Evolutionary conservation across 2,329 filamentous ascomycete species (phyloP).

Genomic region (Aureobasidium zeae): DNA sequence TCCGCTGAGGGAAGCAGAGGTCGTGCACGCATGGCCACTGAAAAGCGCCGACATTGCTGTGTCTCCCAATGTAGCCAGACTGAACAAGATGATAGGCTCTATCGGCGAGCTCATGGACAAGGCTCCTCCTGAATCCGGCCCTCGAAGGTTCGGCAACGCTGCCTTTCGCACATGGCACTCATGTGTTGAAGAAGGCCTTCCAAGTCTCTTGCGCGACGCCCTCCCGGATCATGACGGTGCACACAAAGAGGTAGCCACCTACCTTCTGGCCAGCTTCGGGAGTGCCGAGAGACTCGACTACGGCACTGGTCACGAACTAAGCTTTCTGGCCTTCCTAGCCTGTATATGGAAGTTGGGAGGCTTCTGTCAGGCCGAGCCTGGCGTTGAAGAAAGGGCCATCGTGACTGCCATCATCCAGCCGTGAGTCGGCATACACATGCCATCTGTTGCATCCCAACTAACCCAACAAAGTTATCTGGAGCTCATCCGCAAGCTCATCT

Average conservation of each 20-base stretch:
- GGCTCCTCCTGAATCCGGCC: conserved; percentile 74
- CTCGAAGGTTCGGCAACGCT: conserved; percentile 82
- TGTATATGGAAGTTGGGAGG: conserved; percentile 83
- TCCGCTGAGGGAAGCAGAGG: conserved; percentile 47
- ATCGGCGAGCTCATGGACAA: conserved; percentile 62
- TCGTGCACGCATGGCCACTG: conserved; percentile 45
- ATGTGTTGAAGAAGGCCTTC: conserved; percentile 53
- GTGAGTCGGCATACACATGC: conserved; percentile 41
- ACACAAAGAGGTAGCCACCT: conserved; percentile 62
- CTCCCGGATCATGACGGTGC: conserved; percentile 43
- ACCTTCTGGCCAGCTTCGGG: conserved; percentile 79
- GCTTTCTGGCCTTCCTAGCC: conserved; percentile 84
- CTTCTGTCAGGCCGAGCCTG: conserved; percentile 53
- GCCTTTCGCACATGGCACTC: conserved; percentile 80
- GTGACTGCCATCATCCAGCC: conserved; percentile 76
- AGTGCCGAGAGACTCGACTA: conserved; percentile 87
- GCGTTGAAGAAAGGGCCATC: conserved; percentile 63
- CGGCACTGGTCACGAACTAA: conserved; percentile 90
- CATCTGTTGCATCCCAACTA: not conserved
- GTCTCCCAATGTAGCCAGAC: conserved; percentile 50
- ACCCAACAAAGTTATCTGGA: conserved; percentile 56
- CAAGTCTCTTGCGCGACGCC: conserved; percentile 48
- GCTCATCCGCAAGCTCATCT: conserved; percentile 72
- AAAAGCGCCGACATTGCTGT: conserved; percentile 36
- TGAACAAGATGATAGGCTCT: conserved; percentile 57